Percentiles rank a stretch among this genome's conserved stretches.
Conservation (phyloP, 2,329 filamentous ascomycete genomes). For the Botrytis byssoidea region DNA sequence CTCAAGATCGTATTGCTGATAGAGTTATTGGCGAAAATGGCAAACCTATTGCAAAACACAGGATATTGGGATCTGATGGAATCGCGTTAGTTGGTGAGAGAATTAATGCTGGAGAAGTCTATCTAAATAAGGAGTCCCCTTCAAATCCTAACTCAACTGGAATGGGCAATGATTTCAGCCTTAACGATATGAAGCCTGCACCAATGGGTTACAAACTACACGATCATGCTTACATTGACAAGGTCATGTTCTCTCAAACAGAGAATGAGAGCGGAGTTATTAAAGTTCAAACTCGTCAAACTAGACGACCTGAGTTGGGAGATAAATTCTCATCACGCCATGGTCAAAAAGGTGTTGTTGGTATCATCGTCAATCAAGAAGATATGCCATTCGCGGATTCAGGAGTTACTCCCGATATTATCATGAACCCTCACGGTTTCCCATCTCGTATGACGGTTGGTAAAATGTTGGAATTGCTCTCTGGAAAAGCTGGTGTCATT, state of each 20-base stretch:
- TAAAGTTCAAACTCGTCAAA: constrained; percentile 96
- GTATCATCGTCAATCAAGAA: constrained; percentile 93
- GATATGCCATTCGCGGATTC: constrained; percentile 94
- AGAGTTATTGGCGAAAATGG: constrained; percentile 56
- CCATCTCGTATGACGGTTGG: constrained; percentile 99
- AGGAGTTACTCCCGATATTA: constrained; percentile 93
- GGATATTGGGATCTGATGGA: constrained; percentile 78
- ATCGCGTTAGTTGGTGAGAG: constrained; percentile 82
- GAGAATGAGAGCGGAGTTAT: constrained; percentile 83
- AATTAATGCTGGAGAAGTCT: constrained; percentile 76
- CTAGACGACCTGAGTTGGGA: constrained; percentile 87
- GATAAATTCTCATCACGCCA: constrained; percentile 99
- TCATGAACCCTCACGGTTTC: constrained; percentile 99
- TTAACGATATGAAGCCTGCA: constrained; percentile 62
- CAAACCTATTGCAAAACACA: constrained; percentile 64
- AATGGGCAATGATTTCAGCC: constrained; percentile 64
- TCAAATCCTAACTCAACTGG: constrained; percentile 72
- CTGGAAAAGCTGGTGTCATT: constrained; percentile 89
- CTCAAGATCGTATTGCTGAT: constrained; percentile 62
- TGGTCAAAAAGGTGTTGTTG: constrained; percentile 96
- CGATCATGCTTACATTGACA: constrained; percentile 89
- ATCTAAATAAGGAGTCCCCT: constrained; percentile 87
- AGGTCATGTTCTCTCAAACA: constrained; percentile 89
- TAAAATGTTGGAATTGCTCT: constrained; percentile 92
- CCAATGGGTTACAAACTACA: constrained; percentile 77